Conservation (phyloP, 306 rosid genomes). For the Quercus rubra region DNA sequence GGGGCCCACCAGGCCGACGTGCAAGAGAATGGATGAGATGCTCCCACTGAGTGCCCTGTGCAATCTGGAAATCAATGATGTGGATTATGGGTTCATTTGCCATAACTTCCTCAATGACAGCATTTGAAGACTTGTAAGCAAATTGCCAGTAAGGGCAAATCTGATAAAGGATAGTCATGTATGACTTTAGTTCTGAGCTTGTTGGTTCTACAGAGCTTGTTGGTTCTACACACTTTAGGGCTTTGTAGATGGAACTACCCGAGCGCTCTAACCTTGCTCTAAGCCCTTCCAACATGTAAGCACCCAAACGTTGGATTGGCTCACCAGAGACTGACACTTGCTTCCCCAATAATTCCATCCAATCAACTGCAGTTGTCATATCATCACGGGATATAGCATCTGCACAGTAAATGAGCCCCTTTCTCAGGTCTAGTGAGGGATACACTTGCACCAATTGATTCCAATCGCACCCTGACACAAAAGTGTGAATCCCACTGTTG, state of each 20-base stretch:
- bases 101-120: conserved; percentile 60
- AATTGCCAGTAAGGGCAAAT: conserved; percentile 80
- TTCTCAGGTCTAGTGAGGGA: conserved; percentile 48
- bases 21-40: conserved; percentile 59
- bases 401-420: conserved; percentile 60
- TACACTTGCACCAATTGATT: conserved; percentile 37
- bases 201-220: conserved; percentile 70
- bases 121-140: conserved; percentile 72
- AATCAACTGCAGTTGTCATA: conserved; percentile 33
- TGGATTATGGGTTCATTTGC: conserved; percentile 64
- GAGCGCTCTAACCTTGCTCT: conserved; percentile 81
- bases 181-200: conserved; percentile 65
- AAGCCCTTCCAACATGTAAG: conserved; percentile 95
- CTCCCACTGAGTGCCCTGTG: conserved; percentile 86
- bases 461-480: conserved; percentile 30
- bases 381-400: conserved; percentile 44
- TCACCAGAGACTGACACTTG: conserved; percentile 85
- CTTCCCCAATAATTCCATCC: conserved; percentile 59
- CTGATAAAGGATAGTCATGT: conserved; percentile 62
- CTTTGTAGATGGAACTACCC: conserved; percentile 74
- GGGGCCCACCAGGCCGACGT: conserved; percentile 52
- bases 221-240: conserved; percentile 74
- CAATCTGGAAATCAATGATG: conserved; percentile 91
- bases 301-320: conserved; percentile 80
- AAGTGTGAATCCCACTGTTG: conserved; percentile 24